These are phyloP conservation scores for Yarrowia sp. DNA, from an alignment of 805 yeast genomes.

Conservation along the genomic window DNA sequence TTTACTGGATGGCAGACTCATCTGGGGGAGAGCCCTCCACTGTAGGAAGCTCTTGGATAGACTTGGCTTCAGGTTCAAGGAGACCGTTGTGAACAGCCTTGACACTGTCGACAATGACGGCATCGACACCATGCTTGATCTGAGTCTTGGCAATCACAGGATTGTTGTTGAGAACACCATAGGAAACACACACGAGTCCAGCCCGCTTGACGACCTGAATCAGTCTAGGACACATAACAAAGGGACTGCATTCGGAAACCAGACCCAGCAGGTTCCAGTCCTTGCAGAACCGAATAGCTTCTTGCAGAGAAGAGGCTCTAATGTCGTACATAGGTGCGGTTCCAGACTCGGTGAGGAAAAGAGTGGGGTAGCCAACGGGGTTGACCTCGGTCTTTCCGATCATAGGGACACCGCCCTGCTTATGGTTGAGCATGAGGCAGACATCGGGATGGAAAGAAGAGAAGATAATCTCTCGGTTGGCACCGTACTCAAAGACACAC, in stretches of 20 bases:
- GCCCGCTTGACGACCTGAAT: constrained; percentile 89
- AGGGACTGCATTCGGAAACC: constrained; percentile 85
- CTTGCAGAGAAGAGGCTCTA: constrained; percentile 85
- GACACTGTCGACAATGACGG: constrained; percentile 96
- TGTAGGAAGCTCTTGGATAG: constrained; percentile 14
- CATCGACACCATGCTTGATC: constrained; percentile 95
- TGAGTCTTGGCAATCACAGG: constrained; percentile 85
- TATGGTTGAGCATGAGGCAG: constrained; percentile 81
- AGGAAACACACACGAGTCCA: constrained; percentile 92
- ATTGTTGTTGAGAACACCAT: constrained; percentile 82
- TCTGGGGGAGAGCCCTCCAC: constrained; percentile 32
- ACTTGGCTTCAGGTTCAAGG: constrained; percentile 25
- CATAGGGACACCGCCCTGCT: constrained; percentile 93
- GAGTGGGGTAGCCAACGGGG: constrained; percentile 42
- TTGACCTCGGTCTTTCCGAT: constrained; percentile 16
- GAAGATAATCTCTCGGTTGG: constrained; percentile 84
- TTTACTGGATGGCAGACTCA: constrained; percentile 11
- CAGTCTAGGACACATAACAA: constrained; percentile 87
- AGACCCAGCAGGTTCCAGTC: constrained; percentile 92
- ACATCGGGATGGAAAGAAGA: constrained; percentile 96
- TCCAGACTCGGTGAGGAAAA: constrained; percentile 90
- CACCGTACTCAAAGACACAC: constrained; percentile 76
- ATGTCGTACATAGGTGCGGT: constrained; percentile 86
- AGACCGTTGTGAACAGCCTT: constrained; percentile 89
- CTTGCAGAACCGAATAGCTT: constrained; percentile 87